Percentiles rank a stretch among this genome's conserved stretches.
Conservation (phyloP, 805 yeast genomes). For the Metschnikowia hibisci region DNA sequence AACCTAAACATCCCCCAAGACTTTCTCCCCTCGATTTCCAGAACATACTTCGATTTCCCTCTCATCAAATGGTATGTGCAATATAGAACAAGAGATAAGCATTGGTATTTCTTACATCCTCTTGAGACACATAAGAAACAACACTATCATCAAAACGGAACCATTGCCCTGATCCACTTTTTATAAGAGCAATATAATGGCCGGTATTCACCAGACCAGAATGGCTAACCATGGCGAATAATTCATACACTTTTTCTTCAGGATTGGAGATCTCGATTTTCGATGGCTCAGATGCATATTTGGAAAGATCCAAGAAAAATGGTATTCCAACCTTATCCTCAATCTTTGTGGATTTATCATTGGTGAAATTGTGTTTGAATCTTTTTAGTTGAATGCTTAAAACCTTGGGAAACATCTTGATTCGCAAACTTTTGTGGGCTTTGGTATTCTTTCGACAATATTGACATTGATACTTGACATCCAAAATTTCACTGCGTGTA, state of each 20-base stretch:
- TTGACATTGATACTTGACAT: slow-evolving; percentile 67
- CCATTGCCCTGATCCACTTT: slow-evolving; percentile 76
- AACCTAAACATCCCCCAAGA: too few relatives aligned
- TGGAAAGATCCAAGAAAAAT: slow-evolving; percentile 62
- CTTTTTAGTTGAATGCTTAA: slow-evolving; percentile 81
- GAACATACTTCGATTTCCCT: too few relatives aligned
- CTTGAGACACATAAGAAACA: slow-evolving; percentile 60
- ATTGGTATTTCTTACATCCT: slow-evolving; percentile 62
- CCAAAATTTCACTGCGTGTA: slow-evolving; percentile 74
- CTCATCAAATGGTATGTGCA: slow-evolving; percentile 37
- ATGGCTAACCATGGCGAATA: slow-evolving; percentile 85
- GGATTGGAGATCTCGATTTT: background rate
- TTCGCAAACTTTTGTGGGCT: slow-evolving; percentile 66
- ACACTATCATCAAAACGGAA: slow-evolving; percentile 86
- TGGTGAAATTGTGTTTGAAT: slow-evolving; percentile 55
- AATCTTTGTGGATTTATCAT: slow-evolving; percentile 58
- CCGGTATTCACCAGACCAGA: slow-evolving; percentile 94
- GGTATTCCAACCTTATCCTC: slow-evolving; percentile 76
- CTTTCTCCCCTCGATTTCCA: too few relatives aligned
- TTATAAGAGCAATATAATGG: slow-evolving; percentile 80
- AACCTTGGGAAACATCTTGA: slow-evolving; percentile 71
- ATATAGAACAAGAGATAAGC: slow-evolving; percentile 81
- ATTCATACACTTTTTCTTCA: slow-evolving; percentile 57
- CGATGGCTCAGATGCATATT: slow-evolving; percentile 39
- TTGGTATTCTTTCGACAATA: slow-evolving; percentile 58